Conservation (phyloP, 2,329 filamentous ascomycete species). For the Simplicillium aogashimaense region DNA sequence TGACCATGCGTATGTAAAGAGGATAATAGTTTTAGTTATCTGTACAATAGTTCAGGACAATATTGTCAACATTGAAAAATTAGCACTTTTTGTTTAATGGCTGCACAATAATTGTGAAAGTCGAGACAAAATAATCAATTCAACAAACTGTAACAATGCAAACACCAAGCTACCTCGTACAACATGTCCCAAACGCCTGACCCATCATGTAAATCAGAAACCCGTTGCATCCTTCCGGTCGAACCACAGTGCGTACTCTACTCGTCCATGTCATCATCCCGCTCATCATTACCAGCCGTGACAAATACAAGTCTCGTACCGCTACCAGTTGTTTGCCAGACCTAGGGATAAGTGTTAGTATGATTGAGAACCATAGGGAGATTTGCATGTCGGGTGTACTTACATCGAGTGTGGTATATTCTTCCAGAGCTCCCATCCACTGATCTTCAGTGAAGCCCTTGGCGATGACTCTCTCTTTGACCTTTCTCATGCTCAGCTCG, state of each 20-base stretch:
- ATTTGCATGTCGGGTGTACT: slow-evolving; percentile 34
- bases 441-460: slow-evolving; percentile 97
- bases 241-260: background rate
- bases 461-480: slow-evolving; percentile 83
- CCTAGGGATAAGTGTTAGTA: slow-evolving; percentile 38
- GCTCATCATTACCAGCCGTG: slow-evolving; percentile 41
- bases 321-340: slow-evolving; percentile 69
- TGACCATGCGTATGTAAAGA: slow-evolving; percentile 34
- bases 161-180: no score
- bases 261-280: slow-evolving; percentile 25
- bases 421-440: slow-evolving; percentile 74
- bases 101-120: no score
- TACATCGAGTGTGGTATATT: slow-evolving; percentile 83
- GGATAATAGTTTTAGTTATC: background rate
- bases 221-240: background rate
- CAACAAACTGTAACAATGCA: no score
- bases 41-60: slow-evolving; percentile 7
- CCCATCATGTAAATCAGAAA: background rate
- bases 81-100: slow-evolving; percentile 1
- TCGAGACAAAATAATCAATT: no score
- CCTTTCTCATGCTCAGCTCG: slow-evolving; percentile 78
- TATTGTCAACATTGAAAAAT: background rate
- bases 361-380: background rate
- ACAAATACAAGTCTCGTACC: slow-evolving; percentile 65
- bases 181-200: no score